These are phyloP conservation scores for Evansstolkia leycettana DNA, from an alignment of 495 filamentous ascomycete species.

Conservation along the genomic window DNA sequence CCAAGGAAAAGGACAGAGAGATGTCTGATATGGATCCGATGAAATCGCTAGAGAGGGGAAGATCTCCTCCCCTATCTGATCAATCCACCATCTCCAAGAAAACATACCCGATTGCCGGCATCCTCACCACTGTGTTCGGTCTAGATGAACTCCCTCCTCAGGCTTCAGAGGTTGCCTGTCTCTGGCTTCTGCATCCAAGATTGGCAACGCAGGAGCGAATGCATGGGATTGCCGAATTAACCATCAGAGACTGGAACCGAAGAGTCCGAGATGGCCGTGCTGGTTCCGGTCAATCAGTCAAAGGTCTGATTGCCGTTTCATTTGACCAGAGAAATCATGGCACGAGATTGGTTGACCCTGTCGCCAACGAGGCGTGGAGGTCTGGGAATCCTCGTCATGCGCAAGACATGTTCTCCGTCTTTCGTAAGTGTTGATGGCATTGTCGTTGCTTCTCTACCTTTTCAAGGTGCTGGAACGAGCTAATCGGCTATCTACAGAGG, in stretches of 20 bases:
- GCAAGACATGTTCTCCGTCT: constrained; percentile 70
- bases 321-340: constrained; percentile 94
- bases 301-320: constrained; percentile 60
- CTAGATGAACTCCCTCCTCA: constrained; percentile 52
- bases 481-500: constrained; percentile 34
- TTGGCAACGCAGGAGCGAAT: constrained; percentile 57
- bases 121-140: constrained; percentile 67
- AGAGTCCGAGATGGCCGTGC: constrained; percentile 15
- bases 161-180: constrained; percentile 45
- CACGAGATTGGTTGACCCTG: constrained; percentile 42
- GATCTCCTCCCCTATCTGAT: constrained; percentile 6
- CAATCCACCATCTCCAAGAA: constrained; percentile 42
- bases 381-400: constrained; percentile 74
- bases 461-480: background rate
- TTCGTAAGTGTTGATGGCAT: constrained; percentile 29
- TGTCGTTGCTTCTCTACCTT: constrained; percentile 1
- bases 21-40: constrained; percentile 28
- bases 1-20: no score
- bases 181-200: constrained; percentile 83
- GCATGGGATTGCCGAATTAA: constrained; percentile 41
- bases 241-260: constrained; percentile 48
- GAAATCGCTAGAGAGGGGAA: constrained; percentile 13
- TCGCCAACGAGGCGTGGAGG: constrained; percentile 63
- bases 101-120: constrained; percentile 58
- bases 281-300: constrained; percentile 9